These are phyloP conservation scores for Cydonia oblonga DNA, from an alignment of 331 rosid genomes.

Conservation along the genomic window DNA sequence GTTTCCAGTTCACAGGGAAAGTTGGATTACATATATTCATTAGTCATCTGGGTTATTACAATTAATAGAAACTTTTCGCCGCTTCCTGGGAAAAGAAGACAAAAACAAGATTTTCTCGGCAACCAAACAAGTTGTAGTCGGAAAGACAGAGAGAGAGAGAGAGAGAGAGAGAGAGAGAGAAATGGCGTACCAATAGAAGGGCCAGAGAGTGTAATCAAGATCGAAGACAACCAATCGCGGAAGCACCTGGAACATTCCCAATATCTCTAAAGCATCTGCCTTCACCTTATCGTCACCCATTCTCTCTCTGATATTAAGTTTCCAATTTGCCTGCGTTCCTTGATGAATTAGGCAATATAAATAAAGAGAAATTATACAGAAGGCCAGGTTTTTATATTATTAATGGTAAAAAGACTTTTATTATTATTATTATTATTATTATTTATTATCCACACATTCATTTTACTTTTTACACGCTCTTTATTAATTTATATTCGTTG, in stretches of 20 bases:
- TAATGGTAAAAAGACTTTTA: too few relatives aligned
- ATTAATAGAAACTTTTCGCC: not conserved
- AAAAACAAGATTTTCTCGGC: not conserved
- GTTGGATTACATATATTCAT: not conserved
- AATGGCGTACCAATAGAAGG: constrained; percentile 33
- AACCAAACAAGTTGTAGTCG: not conserved
- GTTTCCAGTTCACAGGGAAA: not conserved
- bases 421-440: too few relatives aligned
- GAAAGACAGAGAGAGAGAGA: not conserved
- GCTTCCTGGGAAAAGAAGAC: not conserved
- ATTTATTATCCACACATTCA: too few relatives aligned
- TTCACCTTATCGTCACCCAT: constrained; percentile 30
- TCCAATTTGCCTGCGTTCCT: not conserved
- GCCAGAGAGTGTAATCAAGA: constrained; percentile 47
- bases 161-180: not conserved
- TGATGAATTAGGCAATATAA: not conserved
- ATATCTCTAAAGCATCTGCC: constrained; percentile 34
- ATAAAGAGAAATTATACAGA: too few relatives aligned
- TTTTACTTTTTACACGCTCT: too few relatives aligned
- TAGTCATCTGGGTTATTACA: not conserved
- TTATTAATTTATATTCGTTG: too few relatives aligned
- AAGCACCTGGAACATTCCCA: constrained; percentile 35
- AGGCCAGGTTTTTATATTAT: too few relatives aligned
- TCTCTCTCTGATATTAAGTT: not conserved
- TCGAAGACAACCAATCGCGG: constrained; percentile 41